Evolutionary conservation across 2,329 filamentous ascomycete species (phyloP).

Genomic region (Fusarium hainanense): DNA sequence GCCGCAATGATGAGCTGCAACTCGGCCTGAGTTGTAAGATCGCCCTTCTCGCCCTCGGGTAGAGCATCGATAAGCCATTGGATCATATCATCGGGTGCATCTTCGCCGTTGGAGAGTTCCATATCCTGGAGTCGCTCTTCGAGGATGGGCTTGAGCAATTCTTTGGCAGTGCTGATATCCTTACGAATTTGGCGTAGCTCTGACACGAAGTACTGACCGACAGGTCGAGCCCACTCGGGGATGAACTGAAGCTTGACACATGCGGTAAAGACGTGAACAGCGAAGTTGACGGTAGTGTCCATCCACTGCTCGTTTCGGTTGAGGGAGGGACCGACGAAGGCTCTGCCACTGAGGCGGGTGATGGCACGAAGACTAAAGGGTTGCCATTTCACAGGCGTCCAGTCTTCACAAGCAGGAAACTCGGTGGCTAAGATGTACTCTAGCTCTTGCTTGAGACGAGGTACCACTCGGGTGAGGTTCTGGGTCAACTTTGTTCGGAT

Average conservation of each 20-base stretch:
- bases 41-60: constrained; percentile 52
- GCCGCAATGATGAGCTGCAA: constrained; percentile 59
- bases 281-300: constrained; percentile 62
- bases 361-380: constrained; percentile 63
- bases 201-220: constrained; percentile 59
- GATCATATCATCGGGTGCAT: constrained; percentile 55
- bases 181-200: constrained; percentile 59
- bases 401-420: constrained; percentile 63
- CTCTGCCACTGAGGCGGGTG: constrained; percentile 63
- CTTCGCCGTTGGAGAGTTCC: constrained; percentile 52
- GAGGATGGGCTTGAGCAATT: constrained; percentile 59
- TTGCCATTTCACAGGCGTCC: constrained; percentile 65
- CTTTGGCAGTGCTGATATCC: constrained; percentile 56
- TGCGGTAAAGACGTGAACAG: constrained; percentile 60
- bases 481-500: constrained; percentile 61
- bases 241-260: constrained; percentile 64
- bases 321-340: constrained; percentile 63
- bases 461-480: constrained; percentile 59
- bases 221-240: constrained; percentile 60
- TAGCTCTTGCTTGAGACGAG: constrained; percentile 60
- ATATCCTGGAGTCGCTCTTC: constrained; percentile 58
- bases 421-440: constrained; percentile 59
- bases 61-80: constrained; percentile 59
- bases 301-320: constrained; percentile 66
- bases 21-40: constrained; percentile 54